Evolutionary conservation across 2,329 filamentous ascomycete genomes (phyloP), one percentile per base, ranked within the genome.

Genomic region (Exophiala alcalophila): DNA sequence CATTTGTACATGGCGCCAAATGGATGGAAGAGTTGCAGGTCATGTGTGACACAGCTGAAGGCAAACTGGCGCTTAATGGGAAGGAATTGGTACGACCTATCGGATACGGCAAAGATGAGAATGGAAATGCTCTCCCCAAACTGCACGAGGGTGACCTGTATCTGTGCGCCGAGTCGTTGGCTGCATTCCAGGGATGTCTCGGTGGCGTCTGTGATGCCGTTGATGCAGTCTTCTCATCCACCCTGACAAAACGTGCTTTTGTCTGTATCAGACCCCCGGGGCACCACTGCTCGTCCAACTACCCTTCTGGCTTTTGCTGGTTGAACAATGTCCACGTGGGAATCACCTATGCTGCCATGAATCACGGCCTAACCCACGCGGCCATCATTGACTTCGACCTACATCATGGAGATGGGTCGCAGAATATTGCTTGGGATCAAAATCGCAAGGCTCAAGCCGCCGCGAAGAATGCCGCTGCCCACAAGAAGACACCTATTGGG

Each of bases 321-420:
- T 70, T 98, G 36, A 98, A 98, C 65, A 98, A 98, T 61, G 89
- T 98, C 1, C 91, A 97, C 60, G 87, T 98, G 15, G 92, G 91
- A 0, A 95, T 98, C 53, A 86, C 94, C 63, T 86, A 98, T 63
- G 91, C 83, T 8, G 83, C 87, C 14, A 79, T 91, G 50, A 78
- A 77, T 26, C 85, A 98, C 59, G 89, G 85, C 0, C 69, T 97
- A 19, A 97, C 91, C 0, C 92, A 98, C 63, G 91, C 90, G 0
- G 92, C 88, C 8, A 97, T 94, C 49, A 80, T 94, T 52, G 89
- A 95, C 60, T 91, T 94, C 61, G 88, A 95, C 62, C 72, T 95
- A 15, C 89, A 95, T 58, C 89, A 95, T 58, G 89, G 89, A 33
- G 89, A 95, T 61, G 92, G 92, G n/a, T 97, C 91, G 8, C 92